A percentile compares a stretch with the other conserved stretches of the same genome.
phyloP scores from a whole-genome alignment of 306 rosid species.

The Parietaria judaica region DNA sequence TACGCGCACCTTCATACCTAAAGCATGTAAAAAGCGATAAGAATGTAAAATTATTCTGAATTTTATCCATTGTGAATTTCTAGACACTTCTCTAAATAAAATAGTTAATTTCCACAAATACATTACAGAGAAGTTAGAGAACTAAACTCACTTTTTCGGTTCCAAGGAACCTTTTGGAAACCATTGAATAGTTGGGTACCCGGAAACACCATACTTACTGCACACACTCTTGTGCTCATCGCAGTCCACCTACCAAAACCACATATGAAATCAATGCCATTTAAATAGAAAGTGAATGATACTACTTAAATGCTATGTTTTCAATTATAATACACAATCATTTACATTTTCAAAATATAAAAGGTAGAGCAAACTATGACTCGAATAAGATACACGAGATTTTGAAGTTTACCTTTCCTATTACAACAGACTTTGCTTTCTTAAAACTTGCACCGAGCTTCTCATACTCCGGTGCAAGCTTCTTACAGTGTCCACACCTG shows the following conservation, averaged over 20 bases:
- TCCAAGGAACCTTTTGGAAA: conserved; percentile 77
- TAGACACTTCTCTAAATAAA: background rate
- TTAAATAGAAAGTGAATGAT: too few species aligned
- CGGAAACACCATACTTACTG: conserved; percentile 66
- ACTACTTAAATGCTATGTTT: too few species aligned
- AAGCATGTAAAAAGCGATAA: conserved; percentile 21
- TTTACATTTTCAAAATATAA: too few species aligned
- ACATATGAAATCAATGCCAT: background rate
- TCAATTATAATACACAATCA: too few species aligned
- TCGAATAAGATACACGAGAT: too few species aligned
- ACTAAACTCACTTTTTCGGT: conserved; percentile 56
- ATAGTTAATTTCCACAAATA: background rate
- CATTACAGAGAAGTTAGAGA: background rate
- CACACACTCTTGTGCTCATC: conserved; percentile 79
- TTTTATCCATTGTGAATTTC: background rate
- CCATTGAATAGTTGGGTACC: conserved; percentile 84
- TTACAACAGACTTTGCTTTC: conserved; percentile 55
- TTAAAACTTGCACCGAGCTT: conserved; percentile 66
- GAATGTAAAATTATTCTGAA: conserved; percentile 5
- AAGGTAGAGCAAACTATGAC: too few species aligned
- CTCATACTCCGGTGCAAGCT: conserved; percentile 82
- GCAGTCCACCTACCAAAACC: conserved; percentile 64
- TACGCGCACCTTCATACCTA: conserved; percentile 73
- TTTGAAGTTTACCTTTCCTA: conserved; percentile 55
- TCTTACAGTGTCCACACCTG: conserved; percentile 98